Conservation (phyloP, 2,329 filamentous ascomycete genomes). For the Paramyrothecium roridum region DNA sequence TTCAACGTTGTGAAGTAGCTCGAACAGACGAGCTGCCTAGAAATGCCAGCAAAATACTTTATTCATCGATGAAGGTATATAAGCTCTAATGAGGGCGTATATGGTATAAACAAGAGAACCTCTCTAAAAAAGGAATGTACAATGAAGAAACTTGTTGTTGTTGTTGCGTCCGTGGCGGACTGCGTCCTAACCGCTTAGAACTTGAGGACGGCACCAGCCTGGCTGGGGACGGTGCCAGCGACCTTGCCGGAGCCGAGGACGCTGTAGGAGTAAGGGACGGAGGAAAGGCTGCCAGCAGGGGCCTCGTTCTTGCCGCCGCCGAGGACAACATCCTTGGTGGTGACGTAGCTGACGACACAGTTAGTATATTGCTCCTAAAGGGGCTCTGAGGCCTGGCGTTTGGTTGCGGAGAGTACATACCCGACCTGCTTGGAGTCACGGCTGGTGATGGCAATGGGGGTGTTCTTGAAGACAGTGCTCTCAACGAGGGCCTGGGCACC, state of each 20-base stretch:
- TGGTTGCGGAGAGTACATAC: slow-evolving; percentile 13
- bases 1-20: no score
- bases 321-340: slow-evolving; percentile 33
- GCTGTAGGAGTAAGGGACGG: slow-evolving; percentile 44
- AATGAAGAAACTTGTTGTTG: neutral
- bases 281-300: slow-evolving; percentile 35
- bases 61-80: no score
- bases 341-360: slow-evolving; percentile 15
- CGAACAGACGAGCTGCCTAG: neutral
- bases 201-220: slow-evolving; percentile 1
- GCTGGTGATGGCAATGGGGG: slow-evolving; percentile 25
- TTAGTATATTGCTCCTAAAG: neutral
- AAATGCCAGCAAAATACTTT: neutral
- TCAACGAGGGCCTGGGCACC: slow-evolving; percentile 51
- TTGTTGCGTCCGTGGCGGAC: neutral
- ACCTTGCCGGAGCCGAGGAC: slow-evolving; percentile 40
- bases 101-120: neutral
- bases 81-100: no score
- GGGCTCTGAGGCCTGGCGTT: neutral
- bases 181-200: neutral
- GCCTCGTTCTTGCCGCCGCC: slow-evolving; percentile 37
- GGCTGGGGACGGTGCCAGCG: slow-evolving; percentile 1
- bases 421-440: slow-evolving; percentile 33
- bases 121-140: neutral
- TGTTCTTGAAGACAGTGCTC: slow-evolving; percentile 44